Conservation (phyloP, 495 filamentous ascomycete species). For the Chlorociboria aeruginascens region DNA sequence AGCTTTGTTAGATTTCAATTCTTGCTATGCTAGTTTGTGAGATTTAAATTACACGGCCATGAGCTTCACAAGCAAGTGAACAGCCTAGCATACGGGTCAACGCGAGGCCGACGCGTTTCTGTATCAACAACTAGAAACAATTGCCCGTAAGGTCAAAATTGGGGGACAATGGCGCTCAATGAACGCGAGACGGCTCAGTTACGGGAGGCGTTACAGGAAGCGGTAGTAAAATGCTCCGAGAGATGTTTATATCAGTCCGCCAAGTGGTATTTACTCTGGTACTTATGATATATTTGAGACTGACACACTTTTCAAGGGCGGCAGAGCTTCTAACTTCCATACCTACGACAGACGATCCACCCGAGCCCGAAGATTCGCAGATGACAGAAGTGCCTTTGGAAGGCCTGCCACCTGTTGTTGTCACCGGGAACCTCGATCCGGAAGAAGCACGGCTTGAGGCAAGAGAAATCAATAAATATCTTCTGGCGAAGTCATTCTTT, state of each 20-base stretch:
- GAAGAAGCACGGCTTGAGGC: constrained; percentile 68
- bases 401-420: constrained; percentile 21
- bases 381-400: constrained; percentile 24
- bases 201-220: constrained; percentile 60
- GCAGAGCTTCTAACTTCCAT: constrained; percentile 89
- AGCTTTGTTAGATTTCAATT: too few relatives aligned
- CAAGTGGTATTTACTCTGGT: constrained; percentile 61
- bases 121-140: too few relatives aligned
- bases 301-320: constrained; percentile 45
- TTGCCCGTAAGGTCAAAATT: too few relatives aligned
- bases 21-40: too few relatives aligned
- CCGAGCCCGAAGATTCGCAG: constrained; percentile 23
- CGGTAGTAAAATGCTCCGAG: constrained; percentile 83
- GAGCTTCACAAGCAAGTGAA: too few relatives aligned
- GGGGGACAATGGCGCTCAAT: constrained; percentile 22
- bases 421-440: constrained; percentile 40
- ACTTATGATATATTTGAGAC: constrained; percentile 7
- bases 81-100: too few relatives aligned
- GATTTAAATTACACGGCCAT: too few relatives aligned
- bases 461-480: constrained; percentile 67
- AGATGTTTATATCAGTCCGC: constrained; percentile 91
- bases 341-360: constrained; percentile 22
- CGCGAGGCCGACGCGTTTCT: too few relatives aligned
- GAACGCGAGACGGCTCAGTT: constrained; percentile 36
- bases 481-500: constrained; percentile 90